A percentile compares a stretch with the other conserved stretches of the same genome.
These are phyloP conservation scores for Penicillium arizonense DNA, from an alignment of 495 filamentous ascomycete genomes.

Conservation along the genomic window DNA sequence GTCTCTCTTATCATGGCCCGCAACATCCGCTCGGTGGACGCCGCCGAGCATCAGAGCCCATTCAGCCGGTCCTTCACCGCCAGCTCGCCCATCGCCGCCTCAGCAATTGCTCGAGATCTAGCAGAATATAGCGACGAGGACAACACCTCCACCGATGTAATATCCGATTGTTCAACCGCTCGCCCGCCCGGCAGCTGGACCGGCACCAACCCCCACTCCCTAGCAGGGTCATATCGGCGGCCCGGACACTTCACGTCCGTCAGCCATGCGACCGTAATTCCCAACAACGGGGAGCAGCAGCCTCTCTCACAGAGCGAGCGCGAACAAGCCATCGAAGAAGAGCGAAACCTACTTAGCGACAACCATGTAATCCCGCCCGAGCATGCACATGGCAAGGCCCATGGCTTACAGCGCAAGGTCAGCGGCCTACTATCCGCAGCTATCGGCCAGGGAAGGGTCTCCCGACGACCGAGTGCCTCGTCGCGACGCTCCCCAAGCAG, in stretches of 20 bases:
- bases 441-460: constrained; percentile 7
- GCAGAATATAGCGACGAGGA: constrained; percentile 56
- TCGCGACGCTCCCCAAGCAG: constrained; percentile 14
- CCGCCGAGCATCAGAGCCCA: constrained; percentile 21
- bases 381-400: constrained; percentile 38
- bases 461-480: constrained; percentile 12
- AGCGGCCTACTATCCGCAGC: constrained; percentile 27
- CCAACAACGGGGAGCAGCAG: constrained; percentile 42
- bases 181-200: constrained; percentile 38
- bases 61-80: constrained; percentile 48
- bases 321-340: constrained; percentile 64
- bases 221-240: constrained; percentile 70
- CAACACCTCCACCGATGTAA: constrained; percentile 39
- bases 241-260: constrained; percentile 65
- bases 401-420: constrained; percentile 26
- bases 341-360: constrained; percentile 72
- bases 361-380: constrained; percentile 72
- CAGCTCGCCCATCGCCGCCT: constrained; percentile 62
- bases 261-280: constrained; percentile 48
- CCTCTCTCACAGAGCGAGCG: constrained; percentile 60
- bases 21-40: constrained; percentile 20
- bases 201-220: constrained; percentile 43
- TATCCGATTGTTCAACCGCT: constrained; percentile 48
- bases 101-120: constrained; percentile 68
- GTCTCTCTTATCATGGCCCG: constrained; percentile 18